Evolutionary conservation across 2,329 filamentous ascomycete species (phyloP).

Genomic region (Remersonia thermophila): DNA sequence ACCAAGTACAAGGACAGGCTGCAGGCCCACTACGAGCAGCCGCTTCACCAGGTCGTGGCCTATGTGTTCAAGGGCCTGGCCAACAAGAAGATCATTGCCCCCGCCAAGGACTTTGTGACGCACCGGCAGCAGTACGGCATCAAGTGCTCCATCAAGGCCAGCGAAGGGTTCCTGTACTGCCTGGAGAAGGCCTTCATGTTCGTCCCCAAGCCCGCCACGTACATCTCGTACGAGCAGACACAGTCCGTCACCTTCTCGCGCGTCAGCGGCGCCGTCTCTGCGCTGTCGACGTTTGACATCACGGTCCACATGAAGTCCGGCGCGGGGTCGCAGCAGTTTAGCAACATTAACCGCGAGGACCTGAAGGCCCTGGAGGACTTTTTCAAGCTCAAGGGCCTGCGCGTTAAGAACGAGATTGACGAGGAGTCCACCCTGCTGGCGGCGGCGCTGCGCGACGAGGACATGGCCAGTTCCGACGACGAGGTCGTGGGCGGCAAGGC

Average conservation of each 20-base stretch:
- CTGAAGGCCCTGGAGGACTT: slow-evolving; percentile 93
- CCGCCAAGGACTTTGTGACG: slow-evolving; percentile 86
- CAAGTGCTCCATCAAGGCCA: slow-evolving; percentile 99
- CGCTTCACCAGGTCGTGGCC: slow-evolving; percentile 83
- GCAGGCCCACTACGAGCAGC: slow-evolving; percentile 80
- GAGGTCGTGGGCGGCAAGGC: slow-evolving; percentile 58
- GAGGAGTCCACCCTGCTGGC: slow-evolving; percentile 76
- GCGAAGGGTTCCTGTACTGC: slow-evolving; percentile 93
- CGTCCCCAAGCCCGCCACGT: slow-evolving; percentile 94
- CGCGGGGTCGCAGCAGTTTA: slow-evolving; percentile 86
- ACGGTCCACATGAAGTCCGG: slow-evolving; percentile 81
- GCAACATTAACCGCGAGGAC: slow-evolving; percentile 98
- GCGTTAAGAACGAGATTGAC: slow-evolving; percentile 97
- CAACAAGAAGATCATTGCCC: slow-evolving; percentile 88
- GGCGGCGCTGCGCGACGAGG: slow-evolving; percentile 71
- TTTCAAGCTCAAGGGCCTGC: slow-evolving; percentile 89
- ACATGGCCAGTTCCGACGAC: slow-evolving; percentile 73
- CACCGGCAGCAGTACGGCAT: slow-evolving; percentile 91
- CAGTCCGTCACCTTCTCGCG: slow-evolving; percentile 88
- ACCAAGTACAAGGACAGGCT: slow-evolving; percentile 82
- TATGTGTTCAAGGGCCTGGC: slow-evolving; percentile 92
- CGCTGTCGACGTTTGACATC: slow-evolving; percentile 93
- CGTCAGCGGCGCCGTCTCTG: slow-evolving; percentile 85
- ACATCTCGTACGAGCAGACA: slow-evolving; percentile 90
- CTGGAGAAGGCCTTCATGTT: slow-evolving; percentile 98